These are phyloP conservation scores for Teratosphaeria viscida DNA, from an alignment of 2,329 filamentous ascomycete species.

Conservation along the genomic window DNA sequence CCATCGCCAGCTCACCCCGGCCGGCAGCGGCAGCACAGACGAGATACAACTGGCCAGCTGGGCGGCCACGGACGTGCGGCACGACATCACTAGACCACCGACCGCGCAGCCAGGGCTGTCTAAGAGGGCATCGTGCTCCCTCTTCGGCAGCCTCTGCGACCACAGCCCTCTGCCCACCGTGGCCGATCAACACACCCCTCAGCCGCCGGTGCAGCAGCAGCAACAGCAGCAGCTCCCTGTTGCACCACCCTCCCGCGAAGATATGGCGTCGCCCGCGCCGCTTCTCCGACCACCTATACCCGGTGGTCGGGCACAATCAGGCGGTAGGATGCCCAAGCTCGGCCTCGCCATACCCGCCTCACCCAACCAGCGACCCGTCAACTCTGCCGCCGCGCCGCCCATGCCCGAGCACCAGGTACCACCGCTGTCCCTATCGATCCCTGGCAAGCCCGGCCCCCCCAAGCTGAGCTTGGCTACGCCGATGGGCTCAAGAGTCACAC, in stretches of 20 bases:
- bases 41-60: not conserved
- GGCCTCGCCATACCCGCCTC: constrained; percentile 86
- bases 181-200: not conserved
- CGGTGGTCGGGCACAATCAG: constrained; percentile 37
- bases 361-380: constrained; percentile 67
- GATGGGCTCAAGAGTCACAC: constrained; percentile 65
- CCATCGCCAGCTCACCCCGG: not conserved
- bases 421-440: constrained; percentile 25
- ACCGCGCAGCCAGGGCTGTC: not conserved
- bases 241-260: constrained; percentile 23
- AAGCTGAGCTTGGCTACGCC: constrained; percentile 78
- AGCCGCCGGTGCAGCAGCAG: not conserved
- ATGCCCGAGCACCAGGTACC: constrained; percentile 24
- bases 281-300: constrained; percentile 75
- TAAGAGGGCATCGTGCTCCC: not conserved
- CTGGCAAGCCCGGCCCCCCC: constrained; percentile 55
- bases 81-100: not conserved
- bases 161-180: not conserved
- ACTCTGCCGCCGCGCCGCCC: constrained; percentile 27
- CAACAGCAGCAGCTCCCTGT: not conserved
- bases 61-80: not conserved
- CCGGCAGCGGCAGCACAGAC: not conserved
- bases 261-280: constrained; percentile 67
- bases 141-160: constrained; percentile 1
- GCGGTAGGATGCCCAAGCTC: constrained; percentile 52